Percentiles rank a stretch among this genome's conserved stretches.
These are phyloP conservation scores for Agastache rugosa DNA, from an alignment of 257 asterid genomes.

Conservation along the genomic window DNA sequence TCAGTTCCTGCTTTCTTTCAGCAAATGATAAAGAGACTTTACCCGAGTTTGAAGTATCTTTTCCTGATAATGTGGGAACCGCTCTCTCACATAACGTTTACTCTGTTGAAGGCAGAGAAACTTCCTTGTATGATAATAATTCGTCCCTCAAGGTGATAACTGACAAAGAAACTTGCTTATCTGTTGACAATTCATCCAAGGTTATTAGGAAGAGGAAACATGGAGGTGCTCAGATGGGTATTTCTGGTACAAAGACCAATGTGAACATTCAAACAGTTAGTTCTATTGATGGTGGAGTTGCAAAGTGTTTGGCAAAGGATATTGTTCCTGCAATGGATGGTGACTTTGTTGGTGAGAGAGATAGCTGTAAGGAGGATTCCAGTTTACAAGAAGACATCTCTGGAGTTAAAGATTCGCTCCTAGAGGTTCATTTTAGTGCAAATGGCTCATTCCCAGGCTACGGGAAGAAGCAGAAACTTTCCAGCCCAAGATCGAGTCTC, in stretches of 20 bases:
- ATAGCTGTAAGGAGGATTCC: slow-evolving; percentile 37
- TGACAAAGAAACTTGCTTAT: slow-evolving; percentile 35
- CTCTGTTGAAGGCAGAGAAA: slow-evolving; percentile 35
- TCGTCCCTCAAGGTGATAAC: slow-evolving; percentile 37
- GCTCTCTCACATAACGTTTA: slow-evolving; percentile 32
- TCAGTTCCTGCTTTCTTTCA: slow-evolving; percentile 37
- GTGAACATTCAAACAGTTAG: slow-evolving; percentile 26
- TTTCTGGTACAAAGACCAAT: slow-evolving; percentile 37
- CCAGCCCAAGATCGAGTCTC: slow-evolving; percentile 43
- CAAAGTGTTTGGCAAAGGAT: slow-evolving; percentile 30
- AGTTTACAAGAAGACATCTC: slow-evolving; percentile 38
- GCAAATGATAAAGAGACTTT: slow-evolving; percentile 35
- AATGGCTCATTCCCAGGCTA: slow-evolving; percentile 38
- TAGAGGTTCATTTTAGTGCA: slow-evolving; percentile 39
- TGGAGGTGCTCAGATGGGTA: slow-evolving; percentile 40
- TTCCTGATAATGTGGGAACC: slow-evolving; percentile 31
- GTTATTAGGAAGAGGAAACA: slow-evolving; percentile 54
- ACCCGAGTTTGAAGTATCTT: slow-evolving; percentile 36
- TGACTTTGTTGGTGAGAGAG: slow-evolving; percentile 39
- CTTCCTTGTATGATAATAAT: slow-evolving; percentile 38
- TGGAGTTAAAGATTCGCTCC: slow-evolving; percentile 35
- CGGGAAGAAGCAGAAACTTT: slow-evolving; percentile 50
- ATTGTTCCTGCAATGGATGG: slow-evolving; percentile 45
- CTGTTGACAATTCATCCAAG: slow-evolving; percentile 42
- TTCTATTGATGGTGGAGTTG: slow-evolving; percentile 38